phyloP scores from a whole-genome alignment of 2,329 filamentous ascomycete genomes.

The Hymenoscyphus linearis region DNA sequence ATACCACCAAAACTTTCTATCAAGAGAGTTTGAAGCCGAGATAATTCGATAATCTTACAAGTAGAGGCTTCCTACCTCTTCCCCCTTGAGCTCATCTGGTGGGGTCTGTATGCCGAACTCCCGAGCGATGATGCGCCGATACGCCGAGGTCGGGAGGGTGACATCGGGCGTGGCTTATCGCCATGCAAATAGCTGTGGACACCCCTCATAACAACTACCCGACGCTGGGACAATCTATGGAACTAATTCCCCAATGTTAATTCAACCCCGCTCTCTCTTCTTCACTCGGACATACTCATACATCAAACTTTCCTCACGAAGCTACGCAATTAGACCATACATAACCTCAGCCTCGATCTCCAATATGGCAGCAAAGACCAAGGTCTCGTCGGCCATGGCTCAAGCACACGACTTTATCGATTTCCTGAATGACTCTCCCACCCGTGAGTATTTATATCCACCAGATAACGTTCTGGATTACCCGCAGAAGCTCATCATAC shows the following conservation, averaged over 20 bases:
- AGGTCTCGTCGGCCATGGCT: conserved; percentile 10
- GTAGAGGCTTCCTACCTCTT: no score
- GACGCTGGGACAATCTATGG: not conserved
- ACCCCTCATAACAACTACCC: not conserved
- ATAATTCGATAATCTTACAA: no score
- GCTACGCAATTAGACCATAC: not conserved
- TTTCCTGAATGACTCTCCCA: conserved; percentile 92
- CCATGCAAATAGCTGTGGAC: not conserved
- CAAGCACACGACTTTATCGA: conserved; percentile 67
- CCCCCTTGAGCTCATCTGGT: no score
- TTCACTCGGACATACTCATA: not conserved
- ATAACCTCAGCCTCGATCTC: no score
- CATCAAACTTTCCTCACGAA: not conserved
- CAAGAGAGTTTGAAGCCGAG: no score
- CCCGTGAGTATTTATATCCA: conserved; percentile 54
- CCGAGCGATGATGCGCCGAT: not conserved
- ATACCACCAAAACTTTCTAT: no score
- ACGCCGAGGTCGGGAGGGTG: not conserved
- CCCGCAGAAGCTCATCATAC: not conserved
- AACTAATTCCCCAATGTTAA: not conserved
- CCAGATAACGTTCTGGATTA: conserved; percentile 5
- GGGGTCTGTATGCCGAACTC: not conserved
- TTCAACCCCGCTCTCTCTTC: not conserved
- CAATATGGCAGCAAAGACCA: not conserved
- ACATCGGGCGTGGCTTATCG: not conserved